Percentiles rank a stretch among this genome's conserved stretches.
These are phyloP conservation scores for Pleurotus tuber-regium DNA, from an alignment of 768 basidiomycete species.

Conservation along the genomic window DNA sequence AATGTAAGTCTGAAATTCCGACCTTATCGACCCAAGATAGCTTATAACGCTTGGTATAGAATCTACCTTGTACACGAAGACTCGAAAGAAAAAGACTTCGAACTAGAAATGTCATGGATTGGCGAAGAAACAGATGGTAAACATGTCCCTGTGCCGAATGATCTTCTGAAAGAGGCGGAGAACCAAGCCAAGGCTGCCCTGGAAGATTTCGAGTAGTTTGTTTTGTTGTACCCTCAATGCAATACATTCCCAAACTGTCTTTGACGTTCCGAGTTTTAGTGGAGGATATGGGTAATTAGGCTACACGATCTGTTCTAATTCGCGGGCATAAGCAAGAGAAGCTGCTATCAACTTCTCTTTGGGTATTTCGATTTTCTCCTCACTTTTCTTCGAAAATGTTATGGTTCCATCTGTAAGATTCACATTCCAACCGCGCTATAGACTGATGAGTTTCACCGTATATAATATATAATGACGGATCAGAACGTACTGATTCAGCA, in stretches of 20 bases:
- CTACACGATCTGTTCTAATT: conserved; percentile 90
- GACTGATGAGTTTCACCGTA: conserved; percentile 11
- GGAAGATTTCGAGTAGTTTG: conserved; percentile 51
- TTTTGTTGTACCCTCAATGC: no score
- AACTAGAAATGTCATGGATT: conserved; percentile 97
- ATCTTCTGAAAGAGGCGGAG: conserved; percentile 83
- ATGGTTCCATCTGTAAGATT: conserved; percentile 68
- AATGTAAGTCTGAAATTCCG: conserved; percentile 67
- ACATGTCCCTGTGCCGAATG: conserved; percentile 83
- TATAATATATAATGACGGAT: conserved; percentile 17
- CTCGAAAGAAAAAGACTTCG: conserved; percentile 97
- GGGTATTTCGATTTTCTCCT: conserved; percentile 83
- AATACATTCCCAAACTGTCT: no score
- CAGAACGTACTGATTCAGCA: conserved; percentile 62
- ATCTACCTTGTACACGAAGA: conserved; percentile 98
- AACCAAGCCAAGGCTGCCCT: conserved; percentile 82
- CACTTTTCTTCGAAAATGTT: conserved; percentile 76
- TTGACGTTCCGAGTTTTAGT: neutral
- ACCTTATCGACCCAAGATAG: neutral
- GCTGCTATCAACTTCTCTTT: conserved; percentile 80
- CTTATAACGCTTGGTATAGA: conserved; percentile 42
- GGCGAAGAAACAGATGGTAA: conserved; percentile 77
- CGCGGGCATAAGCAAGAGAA: conserved; percentile 77
- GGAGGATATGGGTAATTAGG: conserved; percentile 25
- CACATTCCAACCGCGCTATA: conserved; percentile 82